Conservation (phyloP, 2,329 filamentous ascomycete species). For the Clonostachys chloroleuca region DNA sequence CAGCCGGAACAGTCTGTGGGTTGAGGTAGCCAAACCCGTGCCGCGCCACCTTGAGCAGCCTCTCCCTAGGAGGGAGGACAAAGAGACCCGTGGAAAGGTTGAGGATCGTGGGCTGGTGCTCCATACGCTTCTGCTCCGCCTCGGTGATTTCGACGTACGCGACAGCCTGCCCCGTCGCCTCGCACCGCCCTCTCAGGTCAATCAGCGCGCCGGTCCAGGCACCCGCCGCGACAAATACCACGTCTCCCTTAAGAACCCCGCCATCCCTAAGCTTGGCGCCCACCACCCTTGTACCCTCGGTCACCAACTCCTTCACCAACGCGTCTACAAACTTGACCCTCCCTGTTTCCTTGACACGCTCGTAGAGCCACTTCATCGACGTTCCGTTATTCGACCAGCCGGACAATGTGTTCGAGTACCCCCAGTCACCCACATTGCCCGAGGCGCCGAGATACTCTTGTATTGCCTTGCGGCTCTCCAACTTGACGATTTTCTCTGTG, state of each 20-base stretch:
- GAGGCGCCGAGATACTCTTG: slow-evolving; percentile 37
- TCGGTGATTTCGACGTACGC: slow-evolving; percentile 72
- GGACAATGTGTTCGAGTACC: slow-evolving; percentile 69
- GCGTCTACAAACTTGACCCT: slow-evolving; percentile 52
- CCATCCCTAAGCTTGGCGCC: slow-evolving; percentile 43
- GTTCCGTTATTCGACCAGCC: slow-evolving; percentile 80
- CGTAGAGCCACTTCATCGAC: slow-evolving; percentile 61
- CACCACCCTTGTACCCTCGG: slow-evolving; percentile 32
- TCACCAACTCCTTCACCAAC: slow-evolving; percentile 36
- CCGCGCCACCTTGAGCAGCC: slow-evolving; percentile 64
- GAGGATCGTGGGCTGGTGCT: slow-evolving; percentile 65
- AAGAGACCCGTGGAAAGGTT: slow-evolving; percentile 71
- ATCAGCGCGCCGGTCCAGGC: slow-evolving; percentile 81
- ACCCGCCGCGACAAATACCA: slow-evolving; percentile 78
- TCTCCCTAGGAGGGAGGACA: slow-evolving; percentile 63
- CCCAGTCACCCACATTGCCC: slow-evolving; percentile 55
- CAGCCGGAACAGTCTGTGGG: slow-evolving; percentile 29
- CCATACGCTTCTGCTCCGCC: slow-evolving; percentile 63
- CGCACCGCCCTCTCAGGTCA: slow-evolving; percentile 70
- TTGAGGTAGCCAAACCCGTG: slow-evolving; percentile 67
- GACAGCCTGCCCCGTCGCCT: slow-evolving; percentile 78
- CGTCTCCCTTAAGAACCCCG: slow-evolving; percentile 50
- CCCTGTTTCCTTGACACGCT: slow-evolving; percentile 46
- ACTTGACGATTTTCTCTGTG: slow-evolving; percentile 32
- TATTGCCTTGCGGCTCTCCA: slow-evolving; percentile 40